Percentiles rank a stretch among this genome's conserved stretches.
phyloP scores from a whole-genome alignment of 73 alveolate genomes.

The Halteria grandinella region DNA sequence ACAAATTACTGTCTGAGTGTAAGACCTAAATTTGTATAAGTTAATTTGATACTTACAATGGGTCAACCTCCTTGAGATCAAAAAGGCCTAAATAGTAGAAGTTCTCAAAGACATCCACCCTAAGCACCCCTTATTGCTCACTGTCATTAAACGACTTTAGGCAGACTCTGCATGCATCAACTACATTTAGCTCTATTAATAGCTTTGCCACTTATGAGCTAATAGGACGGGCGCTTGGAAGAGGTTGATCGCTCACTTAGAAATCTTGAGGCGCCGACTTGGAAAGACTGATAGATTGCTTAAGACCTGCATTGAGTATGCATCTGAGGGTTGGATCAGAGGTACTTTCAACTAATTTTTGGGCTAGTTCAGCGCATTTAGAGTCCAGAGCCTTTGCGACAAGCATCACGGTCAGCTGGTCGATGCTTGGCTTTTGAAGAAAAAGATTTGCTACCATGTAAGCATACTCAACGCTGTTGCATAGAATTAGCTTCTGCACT shows the following conservation, averaged over 20 bases:
- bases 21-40: background rate
- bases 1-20: background rate
- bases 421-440: background rate
- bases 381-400: slow-evolving; percentile 9
- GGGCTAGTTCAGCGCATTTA: background rate
- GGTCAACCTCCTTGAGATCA: background rate
- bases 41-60: background rate
- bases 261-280: too few species aligned
- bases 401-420: background rate
- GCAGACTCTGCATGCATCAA: background rate
- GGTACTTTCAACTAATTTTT: background rate
- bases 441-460: background rate
- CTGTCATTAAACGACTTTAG: background rate
- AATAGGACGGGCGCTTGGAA: background rate
- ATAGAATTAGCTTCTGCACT: slow-evolving; percentile 7
- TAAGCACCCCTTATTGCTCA: background rate
- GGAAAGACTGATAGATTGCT: too few species aligned
- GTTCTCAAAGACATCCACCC: background rate
- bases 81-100: slow-evolving; percentile 21
- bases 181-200: too few species aligned
- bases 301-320: background rate
- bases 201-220: background rate
- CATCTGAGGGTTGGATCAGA: background rate
- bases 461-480: slow-evolving; percentile 45
- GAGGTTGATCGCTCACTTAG: background rate